Conservation (phyloP, 768 basidiomycete genomes). For the Mycena haematopus region DNA sequence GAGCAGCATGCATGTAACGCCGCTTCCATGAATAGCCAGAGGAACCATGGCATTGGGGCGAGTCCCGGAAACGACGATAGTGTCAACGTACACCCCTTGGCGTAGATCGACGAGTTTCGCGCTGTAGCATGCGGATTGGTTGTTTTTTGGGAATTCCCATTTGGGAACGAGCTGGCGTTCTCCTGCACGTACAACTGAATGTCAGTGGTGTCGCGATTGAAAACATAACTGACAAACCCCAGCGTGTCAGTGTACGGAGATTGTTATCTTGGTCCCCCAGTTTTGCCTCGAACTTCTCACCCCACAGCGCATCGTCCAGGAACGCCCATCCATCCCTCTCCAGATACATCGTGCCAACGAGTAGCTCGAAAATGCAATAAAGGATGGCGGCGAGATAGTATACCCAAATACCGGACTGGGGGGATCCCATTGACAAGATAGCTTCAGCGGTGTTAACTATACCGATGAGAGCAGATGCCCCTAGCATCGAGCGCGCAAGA, state of each 20-base stretch:
- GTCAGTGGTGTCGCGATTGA: not conserved
- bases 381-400: no score
- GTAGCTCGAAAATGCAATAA: not conserved
- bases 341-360: slow-evolving; percentile 1
- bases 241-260: not conserved
- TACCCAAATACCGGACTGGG: no score
- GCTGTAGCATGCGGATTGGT: not conserved
- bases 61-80: not conserved
- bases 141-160: slow-evolving; percentile 1
- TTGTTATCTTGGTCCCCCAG: slow-evolving; percentile 1
- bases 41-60: slow-evolving; percentile 7
- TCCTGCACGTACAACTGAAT: not conserved
- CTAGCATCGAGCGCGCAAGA: no score
- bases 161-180: not conserved
- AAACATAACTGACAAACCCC: not conserved
- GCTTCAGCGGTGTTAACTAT: not conserved
- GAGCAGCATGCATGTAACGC: slow-evolving; percentile 8
- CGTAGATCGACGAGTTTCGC: slow-evolving; percentile 6
- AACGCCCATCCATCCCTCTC: slow-evolving; percentile 4
- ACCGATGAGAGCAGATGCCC: not conserved
- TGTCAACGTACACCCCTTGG: slow-evolving; percentile 1
- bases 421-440: no score
- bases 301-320: not conserved
- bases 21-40: slow-evolving; percentile 8
- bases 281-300: not conserved